Base-by-base conservation (phyloP, 768 basidiomycete species). In the Kwoniella sp. region DNA sequence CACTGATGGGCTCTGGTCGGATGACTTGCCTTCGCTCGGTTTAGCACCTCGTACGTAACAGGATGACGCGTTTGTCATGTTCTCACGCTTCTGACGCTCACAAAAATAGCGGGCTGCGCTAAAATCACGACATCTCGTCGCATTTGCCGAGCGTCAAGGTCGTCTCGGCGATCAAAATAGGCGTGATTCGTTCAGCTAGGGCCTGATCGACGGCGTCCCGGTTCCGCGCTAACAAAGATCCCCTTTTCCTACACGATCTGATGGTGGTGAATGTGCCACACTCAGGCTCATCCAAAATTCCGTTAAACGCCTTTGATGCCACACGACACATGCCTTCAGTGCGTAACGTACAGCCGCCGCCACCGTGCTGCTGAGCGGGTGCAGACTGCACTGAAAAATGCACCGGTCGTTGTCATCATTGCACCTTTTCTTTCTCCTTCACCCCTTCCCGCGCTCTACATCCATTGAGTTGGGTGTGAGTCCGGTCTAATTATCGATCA, bases 381-480 rank as follows among this genome's bases (percentile, higher is more conserved):
- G n/a, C n/a, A n/a, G n/a, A n/a, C n/a, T n/a, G n/a, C 41, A 4
- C 41, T 45, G 4, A 20, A 45, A 45, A 45, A 9, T 45, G 8
- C 41, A 45, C 15, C 5, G 4, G 11, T 45, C 15, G 5, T 17
- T 45, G 11, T 17, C 20, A 17, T 45, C 41, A 3, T 45, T 17
- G 15, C 34, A 60, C 25, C 58, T 60, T 26, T 34, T 17, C 26
- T 48, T 25, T 61, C n/a, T n/a, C 22, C 20, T 34, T 54, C 52
- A 38, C 22, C n/a, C 52, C 52, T 45, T n/a, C 52, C 48, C 52
- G 41, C 41, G 41, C 41, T 45, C 41, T 45, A 45, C 41, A 45
- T 45, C 41, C 41, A 45, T 45, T 45, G 8, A 9, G 3, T 11
- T 45, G 41, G 41, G 15, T 45, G 41, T 45, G 41, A 45, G 41